Evolutionary conservation across 1,284 basidiomycete species (phyloP).

Genomic region (Heterobasidion occidentale): DNA sequence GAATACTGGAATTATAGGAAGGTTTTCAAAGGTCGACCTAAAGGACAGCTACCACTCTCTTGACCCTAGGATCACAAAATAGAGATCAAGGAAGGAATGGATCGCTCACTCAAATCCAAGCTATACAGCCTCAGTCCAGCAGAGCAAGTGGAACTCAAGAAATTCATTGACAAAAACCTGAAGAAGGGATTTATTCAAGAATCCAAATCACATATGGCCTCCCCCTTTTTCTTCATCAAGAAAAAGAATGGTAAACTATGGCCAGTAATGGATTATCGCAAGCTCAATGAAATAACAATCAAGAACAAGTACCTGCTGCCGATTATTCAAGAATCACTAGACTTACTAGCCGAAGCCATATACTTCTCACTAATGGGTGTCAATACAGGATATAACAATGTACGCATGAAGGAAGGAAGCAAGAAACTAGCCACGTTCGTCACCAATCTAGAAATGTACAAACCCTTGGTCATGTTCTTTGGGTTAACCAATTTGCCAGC

Average conservation of each 20-base stretch:
- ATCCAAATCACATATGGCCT: background rate
- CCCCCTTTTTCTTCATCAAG: background rate
- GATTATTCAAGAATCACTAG: conserved; percentile 1
- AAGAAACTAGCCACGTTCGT: background rate
- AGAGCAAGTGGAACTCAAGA: too few species aligned
- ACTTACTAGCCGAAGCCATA: background rate
- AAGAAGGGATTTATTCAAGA: background rate
- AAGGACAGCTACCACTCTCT: too few species aligned
- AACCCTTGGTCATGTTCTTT: background rate
- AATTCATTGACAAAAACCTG: too few species aligned
- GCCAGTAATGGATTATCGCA: conserved; percentile 7
- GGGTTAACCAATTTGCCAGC: background rate
- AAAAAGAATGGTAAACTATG: background rate
- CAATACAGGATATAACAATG: background rate
- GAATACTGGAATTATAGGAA: too few species aligned
- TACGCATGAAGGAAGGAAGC: background rate
- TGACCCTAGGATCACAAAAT: too few species aligned
- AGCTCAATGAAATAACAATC: conserved; percentile 8
- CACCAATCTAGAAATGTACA: background rate
- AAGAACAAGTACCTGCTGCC: conserved; percentile 5
- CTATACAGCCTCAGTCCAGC: too few species aligned
- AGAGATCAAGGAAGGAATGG: too few species aligned
- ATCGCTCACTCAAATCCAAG: too few species aligned
- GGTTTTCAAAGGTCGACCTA: too few species aligned
- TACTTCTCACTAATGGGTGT: conserved; percentile 12